A percentile compares a stretch with the other conserved stretches of the same genome.
These are phyloP conservation scores for Pseudocercospora cruenta DNA, from an alignment of 2,329 filamentous ascomycete genomes.

Conservation along the genomic window DNA sequence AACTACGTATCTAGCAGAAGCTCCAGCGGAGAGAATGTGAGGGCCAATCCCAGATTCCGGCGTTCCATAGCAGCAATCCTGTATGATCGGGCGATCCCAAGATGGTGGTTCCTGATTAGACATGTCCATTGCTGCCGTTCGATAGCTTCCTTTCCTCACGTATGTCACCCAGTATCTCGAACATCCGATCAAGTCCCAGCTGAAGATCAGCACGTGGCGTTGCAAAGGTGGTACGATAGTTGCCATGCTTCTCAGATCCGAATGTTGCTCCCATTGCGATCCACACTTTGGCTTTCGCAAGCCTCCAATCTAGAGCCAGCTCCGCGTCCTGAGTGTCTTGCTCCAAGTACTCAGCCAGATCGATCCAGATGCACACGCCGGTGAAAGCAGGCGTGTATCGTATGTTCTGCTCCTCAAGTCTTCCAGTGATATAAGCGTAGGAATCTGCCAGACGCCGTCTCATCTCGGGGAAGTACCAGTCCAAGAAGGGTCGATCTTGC, in stretches of 20 bases:
- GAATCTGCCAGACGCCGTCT: conserved; percentile 4
- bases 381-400: conserved; percentile 1
- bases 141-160: not conserved
- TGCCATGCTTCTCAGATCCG: conserved; percentile 5
- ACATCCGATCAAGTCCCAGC: conserved; percentile 7
- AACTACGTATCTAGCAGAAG: not conserved
- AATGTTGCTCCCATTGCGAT: conserved; percentile 14
- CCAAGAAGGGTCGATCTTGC: not conserved
- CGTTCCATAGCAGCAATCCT: no score
- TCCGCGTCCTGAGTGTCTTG: not conserved
- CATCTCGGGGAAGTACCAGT: conserved; percentile 8
- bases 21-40: conserved; percentile 1
- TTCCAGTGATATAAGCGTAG: conserved; percentile 3
- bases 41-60: no score
- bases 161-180: conserved; percentile 2
- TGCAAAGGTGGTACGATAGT: conserved; percentile 17
- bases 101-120: not conserved
- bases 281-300: conserved; percentile 5
- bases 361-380: conserved; percentile 10
- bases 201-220: not conserved
- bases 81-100: no score
- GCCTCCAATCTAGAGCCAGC: conserved; percentile 4
- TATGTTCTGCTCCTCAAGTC: conserved; percentile 1
- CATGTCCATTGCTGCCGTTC: not conserved
- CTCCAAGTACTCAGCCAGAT: not conserved